phyloP scores from a whole-genome alignment of 768 basidiomycete genomes.

The Kwoniella dejecticola region DNA sequence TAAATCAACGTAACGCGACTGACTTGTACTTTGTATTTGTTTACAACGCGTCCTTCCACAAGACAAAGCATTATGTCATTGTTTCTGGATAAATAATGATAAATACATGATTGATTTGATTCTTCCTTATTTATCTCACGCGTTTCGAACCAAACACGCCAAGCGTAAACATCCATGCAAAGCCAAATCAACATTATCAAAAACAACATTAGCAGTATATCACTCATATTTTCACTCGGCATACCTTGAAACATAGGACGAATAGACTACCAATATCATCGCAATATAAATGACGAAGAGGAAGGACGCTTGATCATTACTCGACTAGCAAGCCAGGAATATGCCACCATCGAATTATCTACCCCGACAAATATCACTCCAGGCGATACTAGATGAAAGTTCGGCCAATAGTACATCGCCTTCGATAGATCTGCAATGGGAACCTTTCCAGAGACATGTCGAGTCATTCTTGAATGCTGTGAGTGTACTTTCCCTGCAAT shows the following conservation, averaged over 20 bases:
- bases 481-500: conserved; percentile 19
- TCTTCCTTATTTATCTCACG: background rate
- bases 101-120: background rate
- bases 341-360: conserved; percentile 13
- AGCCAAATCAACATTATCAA: background rate
- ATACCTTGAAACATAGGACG: too few species aligned
- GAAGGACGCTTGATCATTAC: too few species aligned
- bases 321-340: background rate
- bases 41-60: background rate
- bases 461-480: conserved; percentile 47
- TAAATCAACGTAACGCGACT: conserved; percentile 24
- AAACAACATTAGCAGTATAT: background rate
- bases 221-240: too few species aligned
- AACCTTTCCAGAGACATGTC: conserved; percentile 44
- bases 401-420: conserved; percentile 16
- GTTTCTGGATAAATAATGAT: conserved; percentile 14
- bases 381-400: conserved; percentile 30
- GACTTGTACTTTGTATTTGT: too few species aligned
- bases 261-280: too few species aligned
- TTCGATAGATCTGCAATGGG: conserved; percentile 45
- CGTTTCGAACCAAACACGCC: background rate
- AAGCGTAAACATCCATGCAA: background rate
- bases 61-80: background rate
- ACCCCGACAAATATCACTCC: conserved; percentile 25
- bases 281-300: too few species aligned